Evolutionary conservation across 2,329 filamentous ascomycete genomes (phyloP).

Genomic region (Capronia coronata): DNA sequence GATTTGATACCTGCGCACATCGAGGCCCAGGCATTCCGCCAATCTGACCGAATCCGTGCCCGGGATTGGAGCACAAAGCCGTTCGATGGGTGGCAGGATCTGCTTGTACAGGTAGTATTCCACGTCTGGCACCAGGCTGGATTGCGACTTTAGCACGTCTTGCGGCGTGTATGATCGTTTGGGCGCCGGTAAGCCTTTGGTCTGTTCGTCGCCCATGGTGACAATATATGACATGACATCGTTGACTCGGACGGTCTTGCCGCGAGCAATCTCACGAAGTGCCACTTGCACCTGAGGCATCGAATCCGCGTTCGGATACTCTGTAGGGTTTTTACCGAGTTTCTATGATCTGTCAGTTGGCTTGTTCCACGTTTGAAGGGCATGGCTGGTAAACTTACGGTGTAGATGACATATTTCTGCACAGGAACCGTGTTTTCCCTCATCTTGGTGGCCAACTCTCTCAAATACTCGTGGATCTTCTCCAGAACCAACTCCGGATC

Average conservation of each 20-base stretch:
- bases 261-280: constrained; percentile 75
- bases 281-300: constrained; percentile 98
- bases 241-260: constrained; percentile 82
- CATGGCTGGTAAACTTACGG: constrained; percentile 41
- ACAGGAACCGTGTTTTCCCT: constrained; percentile 66
- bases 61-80: constrained; percentile 89
- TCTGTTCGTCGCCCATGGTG: constrained; percentile 61
- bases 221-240: constrained; percentile 97
- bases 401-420: constrained; percentile 95
- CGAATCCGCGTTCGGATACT: constrained; percentile 87
- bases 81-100: constrained; percentile 94
- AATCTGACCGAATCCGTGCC: constrained; percentile 86
- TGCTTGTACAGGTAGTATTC: constrained; percentile 98
- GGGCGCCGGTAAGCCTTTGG: constrained; percentile 56
- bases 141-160: constrained; percentile 72
- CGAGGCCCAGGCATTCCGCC: constrained; percentile 87
- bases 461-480: constrained; percentile 87
- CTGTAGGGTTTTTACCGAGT: constrained; percentile 84
- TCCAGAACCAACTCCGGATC: constrained; percentile 81
- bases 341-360: constrained; percentile 46
- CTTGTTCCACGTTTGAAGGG: not conserved
- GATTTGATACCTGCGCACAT: constrained; percentile 78
- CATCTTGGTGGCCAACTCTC: constrained; percentile 80
- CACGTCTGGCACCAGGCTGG: constrained; percentile 75
- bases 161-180: constrained; percentile 85